phyloP scores from a whole-genome alignment of 2,329 filamentous ascomycete species.

The Helotiales sp. region DNA sequence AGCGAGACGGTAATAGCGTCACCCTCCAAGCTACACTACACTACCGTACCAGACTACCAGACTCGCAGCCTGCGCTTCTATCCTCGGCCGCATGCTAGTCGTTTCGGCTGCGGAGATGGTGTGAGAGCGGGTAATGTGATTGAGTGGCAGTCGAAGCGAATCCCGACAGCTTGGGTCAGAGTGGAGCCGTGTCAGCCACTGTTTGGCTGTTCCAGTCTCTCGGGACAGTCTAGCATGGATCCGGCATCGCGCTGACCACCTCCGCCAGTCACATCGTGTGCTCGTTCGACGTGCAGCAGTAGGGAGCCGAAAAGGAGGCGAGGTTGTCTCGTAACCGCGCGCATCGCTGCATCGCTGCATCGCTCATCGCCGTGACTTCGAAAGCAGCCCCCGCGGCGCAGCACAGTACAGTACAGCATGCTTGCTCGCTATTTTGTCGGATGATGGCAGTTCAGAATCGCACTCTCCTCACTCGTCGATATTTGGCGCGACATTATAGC shows the following conservation, averaged over 20 bases:
- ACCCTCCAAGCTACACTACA: too few relatives aligned
- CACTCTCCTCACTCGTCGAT: too few relatives aligned
- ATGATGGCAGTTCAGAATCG: too few relatives aligned
- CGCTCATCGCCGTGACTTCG: too few relatives aligned
- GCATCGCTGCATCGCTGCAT: conserved; percentile 5
- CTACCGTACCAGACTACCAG: too few relatives aligned
- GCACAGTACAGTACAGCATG: too few relatives aligned
- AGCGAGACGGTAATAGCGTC: background rate
- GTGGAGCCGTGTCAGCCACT: too few relatives aligned
- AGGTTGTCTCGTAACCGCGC: conserved; percentile 14
- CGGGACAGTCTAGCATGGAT: background rate
- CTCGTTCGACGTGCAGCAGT: background rate
- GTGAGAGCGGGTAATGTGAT: conserved; percentile 1
- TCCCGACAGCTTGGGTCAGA: background rate
- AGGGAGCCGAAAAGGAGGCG: conserved; percentile 4
- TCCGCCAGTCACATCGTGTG: background rate
- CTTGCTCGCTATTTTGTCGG: too few relatives aligned
- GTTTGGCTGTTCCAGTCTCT: too few relatives aligned
- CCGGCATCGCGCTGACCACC: background rate
- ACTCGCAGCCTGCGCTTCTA: background rate
- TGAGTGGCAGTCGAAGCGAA: background rate
- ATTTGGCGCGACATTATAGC: conserved; percentile 1
- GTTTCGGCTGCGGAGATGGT: background rate
- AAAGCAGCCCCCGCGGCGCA: conserved; percentile 17
- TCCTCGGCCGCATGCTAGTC: background rate